Evolutionary conservation across 495 filamentous ascomycete genomes (phyloP).

Genomic region (Acidomyces sp.): DNA sequence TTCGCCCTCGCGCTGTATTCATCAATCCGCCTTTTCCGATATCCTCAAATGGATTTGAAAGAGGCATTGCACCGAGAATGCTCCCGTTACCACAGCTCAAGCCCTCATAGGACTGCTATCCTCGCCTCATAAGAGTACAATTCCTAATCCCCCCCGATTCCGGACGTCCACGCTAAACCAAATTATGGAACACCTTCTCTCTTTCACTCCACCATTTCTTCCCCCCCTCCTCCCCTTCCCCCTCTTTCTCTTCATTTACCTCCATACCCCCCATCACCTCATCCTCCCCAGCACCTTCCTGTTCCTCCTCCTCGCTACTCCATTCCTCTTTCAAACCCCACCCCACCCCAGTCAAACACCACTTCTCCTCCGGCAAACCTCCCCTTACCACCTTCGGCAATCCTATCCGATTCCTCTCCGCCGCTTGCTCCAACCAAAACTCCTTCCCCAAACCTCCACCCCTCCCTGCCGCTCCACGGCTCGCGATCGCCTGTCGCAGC

Average conservation of each 20-base stretch:
- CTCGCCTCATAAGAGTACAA: too few relatives aligned
- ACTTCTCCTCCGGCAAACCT: constrained; percentile 74
- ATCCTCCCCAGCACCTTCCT: constrained; percentile 43
- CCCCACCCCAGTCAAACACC: constrained; percentile 69
- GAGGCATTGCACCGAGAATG: too few relatives aligned
- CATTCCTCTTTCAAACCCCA: constrained; percentile 78
- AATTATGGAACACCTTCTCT: too few relatives aligned
- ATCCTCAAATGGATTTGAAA: too few relatives aligned
- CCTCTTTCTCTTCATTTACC: constrained; percentile 1
- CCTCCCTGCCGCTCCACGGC: constrained; percentile 52
- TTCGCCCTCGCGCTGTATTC: too few relatives aligned
- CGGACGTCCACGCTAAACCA: too few relatives aligned
- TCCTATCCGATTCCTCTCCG: constrained; percentile 66
- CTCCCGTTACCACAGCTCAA: too few relatives aligned
- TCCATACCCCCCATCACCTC: background rate
- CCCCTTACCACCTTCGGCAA: constrained; percentile 66
- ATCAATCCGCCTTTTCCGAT: too few relatives aligned
- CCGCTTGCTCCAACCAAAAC: constrained; percentile 68
- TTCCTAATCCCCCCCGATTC: too few relatives aligned
- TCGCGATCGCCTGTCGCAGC: constrained; percentile 51
- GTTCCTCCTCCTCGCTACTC: constrained; percentile 39
- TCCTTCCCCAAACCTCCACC: constrained; percentile 60
- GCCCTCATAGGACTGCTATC: too few relatives aligned
- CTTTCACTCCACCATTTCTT: too few relatives aligned
- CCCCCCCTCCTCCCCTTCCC: constrained; percentile 41